A percentile compares a stretch with the other conserved stretches of the same genome.
phyloP scores from a whole-genome alignment of 257 asterid species.

The Solanum etuberosum region DNA sequence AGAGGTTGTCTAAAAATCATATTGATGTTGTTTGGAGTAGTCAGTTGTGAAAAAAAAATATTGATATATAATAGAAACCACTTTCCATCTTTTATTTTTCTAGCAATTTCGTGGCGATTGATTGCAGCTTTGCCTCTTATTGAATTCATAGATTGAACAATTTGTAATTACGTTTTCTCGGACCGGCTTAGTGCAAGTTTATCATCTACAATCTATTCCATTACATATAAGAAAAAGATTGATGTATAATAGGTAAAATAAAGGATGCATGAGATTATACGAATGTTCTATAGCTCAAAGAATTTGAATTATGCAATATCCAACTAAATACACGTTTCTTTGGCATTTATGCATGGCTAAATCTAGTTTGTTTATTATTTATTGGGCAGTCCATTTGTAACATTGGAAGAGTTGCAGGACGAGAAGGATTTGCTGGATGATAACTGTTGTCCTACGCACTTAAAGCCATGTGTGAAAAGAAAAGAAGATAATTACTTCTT shows the following conservation, averaged over 20 bases:
- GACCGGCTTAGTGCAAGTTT: neutral
- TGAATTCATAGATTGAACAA: neutral
- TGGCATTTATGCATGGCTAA: neutral
- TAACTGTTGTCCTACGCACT: conserved; percentile 82
- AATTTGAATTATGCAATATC: neutral
- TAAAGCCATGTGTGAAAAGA: conserved; percentile 74
- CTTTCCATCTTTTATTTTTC: neutral
- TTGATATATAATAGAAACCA: neutral
- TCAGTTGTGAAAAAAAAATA: neutral
- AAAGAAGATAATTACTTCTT: conserved; percentile 96
- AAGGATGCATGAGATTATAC: neutral
- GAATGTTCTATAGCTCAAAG: neutral
- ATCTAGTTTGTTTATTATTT: neutral
- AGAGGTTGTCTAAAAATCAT: neutral
- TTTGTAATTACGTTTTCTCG: neutral
- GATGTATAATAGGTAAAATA: neutral
- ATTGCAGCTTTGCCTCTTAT: neutral
- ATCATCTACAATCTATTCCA: neutral
- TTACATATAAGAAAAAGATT: neutral
- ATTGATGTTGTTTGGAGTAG: neutral
- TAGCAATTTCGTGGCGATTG: neutral
- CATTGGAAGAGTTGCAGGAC: conserved; percentile 44
- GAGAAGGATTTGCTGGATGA: conserved; percentile 80
- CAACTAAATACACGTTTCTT: neutral
- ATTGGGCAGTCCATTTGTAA: conserved; percentile 1